Percentiles rank a stretch among this genome's conserved stretches.
phyloP scores from a whole-genome alignment of 805 yeast genomes.

The Metschnikowia peoriensis region DNA sequence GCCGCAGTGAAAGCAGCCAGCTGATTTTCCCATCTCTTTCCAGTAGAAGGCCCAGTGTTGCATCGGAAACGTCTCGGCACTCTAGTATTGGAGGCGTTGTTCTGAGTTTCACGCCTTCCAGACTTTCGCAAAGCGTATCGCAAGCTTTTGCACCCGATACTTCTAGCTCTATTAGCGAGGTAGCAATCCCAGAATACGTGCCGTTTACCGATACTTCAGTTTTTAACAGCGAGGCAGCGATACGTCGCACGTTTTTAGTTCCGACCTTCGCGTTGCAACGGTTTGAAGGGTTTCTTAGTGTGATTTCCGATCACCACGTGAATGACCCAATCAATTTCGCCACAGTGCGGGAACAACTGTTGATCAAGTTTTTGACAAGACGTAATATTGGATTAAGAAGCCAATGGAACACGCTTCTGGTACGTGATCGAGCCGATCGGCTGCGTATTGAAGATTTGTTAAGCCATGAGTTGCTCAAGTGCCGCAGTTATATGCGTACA shows the following conservation, averaged over 20 bases:
- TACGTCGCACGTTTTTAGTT: conserved; percentile 22
- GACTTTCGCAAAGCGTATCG: conserved; percentile 32
- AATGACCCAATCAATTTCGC: conserved; percentile 42
- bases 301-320: conserved; percentile 29
- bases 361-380: conserved; percentile 25
- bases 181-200: conserved; percentile 6
- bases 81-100: neutral
- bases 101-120: conserved; percentile 27
- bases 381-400: conserved; percentile 3
- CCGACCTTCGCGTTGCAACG: conserved; percentile 31
- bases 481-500: conserved; percentile 24
- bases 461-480: conserved; percentile 28
- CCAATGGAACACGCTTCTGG: conserved; percentile 6
- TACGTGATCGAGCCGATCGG: conserved; percentile 4
- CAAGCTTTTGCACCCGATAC: neutral
- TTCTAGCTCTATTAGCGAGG: neutral
- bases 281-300: conserved; percentile 32
- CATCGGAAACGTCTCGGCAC: conserved; percentile 2
- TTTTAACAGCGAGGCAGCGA: conserved; percentile 25
- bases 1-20: neutral
- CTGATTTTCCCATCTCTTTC: conserved; percentile 1
- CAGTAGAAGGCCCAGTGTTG: conserved; percentile 5
- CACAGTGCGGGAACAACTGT: conserved; percentile 29
- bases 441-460: conserved; percentile 28
- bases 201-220: conserved; percentile 12